Percentiles rank a stretch among this genome's conserved stretches.
These are phyloP conservation scores for Wickerhamiella azymoides DNA, from an alignment of 805 yeast species.

Conservation along the genomic window DNA sequence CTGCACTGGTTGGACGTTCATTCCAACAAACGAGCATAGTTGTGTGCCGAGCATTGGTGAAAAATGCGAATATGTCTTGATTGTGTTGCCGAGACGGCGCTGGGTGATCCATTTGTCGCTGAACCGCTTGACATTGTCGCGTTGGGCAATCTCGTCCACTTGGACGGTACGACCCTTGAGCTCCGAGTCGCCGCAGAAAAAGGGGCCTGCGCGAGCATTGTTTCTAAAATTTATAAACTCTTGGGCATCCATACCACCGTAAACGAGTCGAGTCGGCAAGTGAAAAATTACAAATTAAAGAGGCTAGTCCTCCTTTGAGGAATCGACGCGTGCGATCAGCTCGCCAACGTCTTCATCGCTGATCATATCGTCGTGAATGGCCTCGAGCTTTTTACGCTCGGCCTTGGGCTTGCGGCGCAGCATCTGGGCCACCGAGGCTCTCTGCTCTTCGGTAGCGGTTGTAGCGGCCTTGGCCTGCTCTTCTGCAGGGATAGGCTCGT, in stretches of 20 bases:
- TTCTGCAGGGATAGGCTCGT: conserved; percentile 8
- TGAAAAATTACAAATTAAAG: background rate
- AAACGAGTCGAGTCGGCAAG: background rate
- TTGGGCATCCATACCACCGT: conserved; percentile 6
- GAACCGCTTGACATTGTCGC: conserved; percentile 68
- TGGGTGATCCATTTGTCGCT: conserved; percentile 66
- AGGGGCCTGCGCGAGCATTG: conserved; percentile 14
- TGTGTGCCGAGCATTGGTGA: conserved; percentile 65
- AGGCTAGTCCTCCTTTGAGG: conserved; percentile 3
- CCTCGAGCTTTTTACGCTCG: conserved; percentile 10
- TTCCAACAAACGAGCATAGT: conserved; percentile 56
- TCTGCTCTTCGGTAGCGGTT: conserved; percentile 8
- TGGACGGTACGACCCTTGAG: conserved; percentile 14
- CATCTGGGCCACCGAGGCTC: conserved; percentile 9
- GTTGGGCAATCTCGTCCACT: conserved; percentile 10
- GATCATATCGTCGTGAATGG: conserved; percentile 19
- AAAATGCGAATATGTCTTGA: conserved; percentile 66
- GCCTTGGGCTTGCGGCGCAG: conserved; percentile 11
- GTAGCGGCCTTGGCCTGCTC: background rate
- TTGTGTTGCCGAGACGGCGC: conserved; percentile 54
- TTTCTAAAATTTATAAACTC: conserved; percentile 5
- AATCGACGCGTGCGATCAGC: conserved; percentile 14
- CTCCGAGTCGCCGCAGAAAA: conserved; percentile 16
- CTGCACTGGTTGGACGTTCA: conserved; percentile 38
- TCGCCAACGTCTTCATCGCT: conserved; percentile 26